Evolutionary conservation across 106 monocot species (phyloP), one percentile per base, ranked within the genome.

Genomic region (Phalaenopsis equestris): DNA sequence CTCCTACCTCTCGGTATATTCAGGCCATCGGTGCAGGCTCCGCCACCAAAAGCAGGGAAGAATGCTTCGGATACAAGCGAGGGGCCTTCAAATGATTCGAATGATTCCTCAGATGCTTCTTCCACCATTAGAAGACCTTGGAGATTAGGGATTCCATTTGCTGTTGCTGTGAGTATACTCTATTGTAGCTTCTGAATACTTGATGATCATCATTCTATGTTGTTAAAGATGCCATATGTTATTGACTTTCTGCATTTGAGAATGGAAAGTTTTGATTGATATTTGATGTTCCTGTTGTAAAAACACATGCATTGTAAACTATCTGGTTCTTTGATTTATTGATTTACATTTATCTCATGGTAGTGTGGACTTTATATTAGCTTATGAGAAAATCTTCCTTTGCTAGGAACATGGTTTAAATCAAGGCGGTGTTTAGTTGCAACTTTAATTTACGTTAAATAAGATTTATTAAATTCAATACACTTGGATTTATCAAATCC

Each of bases 1-100:
- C 85, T 91, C 11, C 86, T 91, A 8, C 89, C 91, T 1, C 52
- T 83, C 3, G 82, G 75, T 4, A 82, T 91, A 75, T 91, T 91
- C 52, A 56, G 88, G 6, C 81, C 83, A 16, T 83, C 82, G 1
- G 79, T 82, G 15, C 77, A 82, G 0, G 83, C 81, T 5, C 85
- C 85, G 6, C 67, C 84, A 11, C 52, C 87, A 8, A 56, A 80
- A 23, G 72, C 46, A 23, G 36, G 73, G 1, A 76, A 45, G 41
- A 80, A 82, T 42, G 74, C 43, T 42, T 43, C 74, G 4, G 74
- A 11, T 6, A 5, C 74, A n/a, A 18, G 8, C 2, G 43, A 74
- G 43, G 80, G 80, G 36, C 30, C 65, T 72, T 77, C 77, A 30
- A 30, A 30, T 30, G 30, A 30, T 1, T 52, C 23, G 36, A 75